Percentiles rank a stretch among this genome's conserved stretches.
These are phyloP conservation scores for Daedaleopsis nitida DNA, from an alignment of 768 basidiomycete genomes.

Conservation along the genomic window DNA sequence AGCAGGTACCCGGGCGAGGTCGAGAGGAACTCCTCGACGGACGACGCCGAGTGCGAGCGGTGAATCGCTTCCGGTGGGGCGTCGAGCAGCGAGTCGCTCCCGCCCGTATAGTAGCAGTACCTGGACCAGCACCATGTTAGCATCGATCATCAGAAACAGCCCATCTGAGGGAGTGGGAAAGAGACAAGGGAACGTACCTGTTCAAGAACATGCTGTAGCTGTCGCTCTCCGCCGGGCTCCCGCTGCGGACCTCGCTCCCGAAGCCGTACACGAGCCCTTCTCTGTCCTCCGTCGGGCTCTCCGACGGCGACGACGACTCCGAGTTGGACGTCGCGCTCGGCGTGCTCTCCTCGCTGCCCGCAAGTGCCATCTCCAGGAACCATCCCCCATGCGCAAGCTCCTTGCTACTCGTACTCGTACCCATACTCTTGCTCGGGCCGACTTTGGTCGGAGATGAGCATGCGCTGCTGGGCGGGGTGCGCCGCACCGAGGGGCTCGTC, in stretches of 20 bases:
- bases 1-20: conserved; percentile 31
- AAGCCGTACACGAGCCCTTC: background rate
- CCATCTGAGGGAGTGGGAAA: background rate
- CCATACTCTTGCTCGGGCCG: background rate
- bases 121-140: conserved; percentile 37
- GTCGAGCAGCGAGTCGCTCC: conserved; percentile 37
- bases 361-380: conserved; percentile 17
- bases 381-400: conserved; percentile 17
- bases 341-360: conserved; percentile 42
- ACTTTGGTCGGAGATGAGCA: conserved; percentile 4
- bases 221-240: conserved; percentile 22
- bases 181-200: conserved; percentile 46
- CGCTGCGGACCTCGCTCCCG: conserved; percentile 11
- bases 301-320: conserved; percentile 38
- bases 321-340: conserved; percentile 48
- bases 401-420: background rate
- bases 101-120: conserved; percentile 82
- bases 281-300: conserved; percentile 42
- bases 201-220: conserved; percentile 65
- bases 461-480: conserved; percentile 39
- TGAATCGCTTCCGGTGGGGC: conserved; percentile 32
- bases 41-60: conserved; percentile 53
- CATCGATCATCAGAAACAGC: conserved; percentile 8
- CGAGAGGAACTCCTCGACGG: conserved; percentile 52
- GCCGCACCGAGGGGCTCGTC: conserved; percentile 31